Conservation (phyloP, 2,329 filamentous ascomycete genomes). For the Arthrobotrys musiformis region DNA sequence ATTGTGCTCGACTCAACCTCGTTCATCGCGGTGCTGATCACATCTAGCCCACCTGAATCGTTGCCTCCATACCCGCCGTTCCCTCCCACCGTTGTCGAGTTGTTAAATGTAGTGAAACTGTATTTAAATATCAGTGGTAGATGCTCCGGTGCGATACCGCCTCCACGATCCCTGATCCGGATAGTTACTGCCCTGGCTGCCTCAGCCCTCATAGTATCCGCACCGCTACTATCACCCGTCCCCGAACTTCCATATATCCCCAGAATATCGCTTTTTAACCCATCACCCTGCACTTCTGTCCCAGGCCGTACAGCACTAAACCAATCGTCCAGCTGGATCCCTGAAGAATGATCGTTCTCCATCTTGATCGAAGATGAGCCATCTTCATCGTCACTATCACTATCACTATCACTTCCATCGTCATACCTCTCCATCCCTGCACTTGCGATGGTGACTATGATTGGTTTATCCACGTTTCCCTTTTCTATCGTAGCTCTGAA, state of each 20-base stretch:
- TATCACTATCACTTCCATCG: conserved; percentile 26
- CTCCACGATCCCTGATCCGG: conserved; percentile 92
- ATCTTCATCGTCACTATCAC: conserved; percentile 31
- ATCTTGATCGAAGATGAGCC: conserved; percentile 28
- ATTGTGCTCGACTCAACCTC: conserved; percentile 82
- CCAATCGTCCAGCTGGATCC: conserved; percentile 18
- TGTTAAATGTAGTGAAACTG: conserved; percentile 89
- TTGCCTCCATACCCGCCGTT: conserved; percentile 59
- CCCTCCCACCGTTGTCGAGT: conserved; percentile 29
- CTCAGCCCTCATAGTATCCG: conserved; percentile 45
- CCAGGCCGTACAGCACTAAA: conserved; percentile 58
- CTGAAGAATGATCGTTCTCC: conserved; percentile 14
- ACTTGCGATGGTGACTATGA: conserved; percentile 91
- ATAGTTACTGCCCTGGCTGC: conserved; percentile 78
- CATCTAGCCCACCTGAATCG: conserved; percentile 71
- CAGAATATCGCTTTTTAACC: conserved; percentile 28
- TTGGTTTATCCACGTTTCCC: conserved; percentile 79
- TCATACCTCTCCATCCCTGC: conserved; percentile 67
- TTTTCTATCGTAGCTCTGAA: conserved; percentile 93
- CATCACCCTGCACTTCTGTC: conserved; percentile 46
- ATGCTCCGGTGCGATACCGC: conserved; percentile 86
- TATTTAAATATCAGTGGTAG: conserved; percentile 94
- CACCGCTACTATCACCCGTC: neutral
- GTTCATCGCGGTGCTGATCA: conserved; percentile 76
- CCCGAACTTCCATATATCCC: conserved; percentile 22